Percentiles rank a stretch among this genome's conserved stretches.
Conservation (phyloP, 352 stramenopile genomes). For the Blastocystis sp. region DNA sequence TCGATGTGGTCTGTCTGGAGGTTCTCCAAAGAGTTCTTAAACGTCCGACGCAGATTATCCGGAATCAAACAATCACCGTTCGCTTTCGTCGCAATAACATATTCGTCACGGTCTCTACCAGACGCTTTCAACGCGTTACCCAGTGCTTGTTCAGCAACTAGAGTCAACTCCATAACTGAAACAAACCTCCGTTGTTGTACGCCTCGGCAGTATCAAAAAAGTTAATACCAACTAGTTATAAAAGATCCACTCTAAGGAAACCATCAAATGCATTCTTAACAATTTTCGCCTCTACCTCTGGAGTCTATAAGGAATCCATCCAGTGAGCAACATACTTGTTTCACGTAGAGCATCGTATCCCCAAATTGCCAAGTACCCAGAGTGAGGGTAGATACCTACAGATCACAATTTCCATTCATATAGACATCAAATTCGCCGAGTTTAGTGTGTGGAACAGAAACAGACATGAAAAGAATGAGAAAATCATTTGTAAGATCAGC, state of each 20-base stretch:
- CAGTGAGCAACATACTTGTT: not conserved
- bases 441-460: slow-evolving; percentile 61
- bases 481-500: not conserved
- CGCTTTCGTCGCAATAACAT: slow-evolving; percentile 59
- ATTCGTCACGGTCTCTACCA: slow-evolving; percentile 51
- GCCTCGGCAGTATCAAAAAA: slow-evolving; percentile 77
- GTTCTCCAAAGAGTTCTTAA: slow-evolving; percentile 60
- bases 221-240: slow-evolving; percentile 63
- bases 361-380: slow-evolving; percentile 63
- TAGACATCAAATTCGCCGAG: slow-evolving; percentile 54
- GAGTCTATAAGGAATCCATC: not conserved
- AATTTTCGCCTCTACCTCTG: slow-evolving; percentile 57
- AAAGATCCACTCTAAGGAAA: not conserved
- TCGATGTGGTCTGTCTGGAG: slow-evolving; percentile 62
- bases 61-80: slow-evolving; percentile 40
- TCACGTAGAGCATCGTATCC: slow-evolving; percentile 60
- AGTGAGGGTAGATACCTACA: slow-evolving; percentile 49
- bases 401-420: not conserved
- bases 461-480: slow-evolving; percentile 6
- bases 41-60: not conserved
- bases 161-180: slow-evolving; percentile 66
- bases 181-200: slow-evolving; percentile 71
- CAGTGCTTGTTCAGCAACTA: slow-evolving; percentile 65
- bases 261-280: slow-evolving; percentile 59
- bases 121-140: slow-evolving; percentile 36